Conservation (phyloP, 2,329 filamentous ascomycete species). For the Alternaria metachromatica region DNA sequence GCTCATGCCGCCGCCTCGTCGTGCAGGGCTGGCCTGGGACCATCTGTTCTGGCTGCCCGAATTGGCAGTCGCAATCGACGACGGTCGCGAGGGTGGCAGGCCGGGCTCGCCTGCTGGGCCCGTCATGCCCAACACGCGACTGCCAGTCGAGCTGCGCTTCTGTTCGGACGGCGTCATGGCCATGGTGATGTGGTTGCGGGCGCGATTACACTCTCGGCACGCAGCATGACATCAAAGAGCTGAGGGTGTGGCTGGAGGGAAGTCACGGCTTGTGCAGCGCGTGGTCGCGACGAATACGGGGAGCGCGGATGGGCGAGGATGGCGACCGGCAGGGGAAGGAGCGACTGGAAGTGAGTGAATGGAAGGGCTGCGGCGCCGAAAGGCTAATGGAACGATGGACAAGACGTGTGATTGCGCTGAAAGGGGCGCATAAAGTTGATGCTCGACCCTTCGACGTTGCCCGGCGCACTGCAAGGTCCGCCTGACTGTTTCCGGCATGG, state of each 20-base stretch:
- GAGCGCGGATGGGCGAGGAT: slow-evolving; percentile 10
- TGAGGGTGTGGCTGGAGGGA: not conserved
- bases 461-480: slow-evolving; percentile 18
- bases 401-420: slow-evolving; percentile 13
- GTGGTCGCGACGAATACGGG: slow-evolving; percentile 1
- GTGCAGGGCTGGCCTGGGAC: slow-evolving; percentile 63
- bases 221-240: slow-evolving; percentile 42
- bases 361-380: slow-evolving; percentile 27
- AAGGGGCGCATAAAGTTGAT: slow-evolving; percentile 27
- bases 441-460: slow-evolving; percentile 5
- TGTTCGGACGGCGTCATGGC: slow-evolving; percentile 43
- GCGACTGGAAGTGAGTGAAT: slow-evolving; percentile 23
- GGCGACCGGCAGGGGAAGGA: slow-evolving; percentile 8
- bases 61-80: slow-evolving; percentile 49
- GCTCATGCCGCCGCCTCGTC: slow-evolving; percentile 56
- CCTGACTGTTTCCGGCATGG: slow-evolving; percentile 20
- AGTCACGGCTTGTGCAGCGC: not conserved
- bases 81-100: slow-evolving; percentile 56
- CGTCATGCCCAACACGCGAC: slow-evolving; percentile 49
- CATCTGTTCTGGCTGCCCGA: slow-evolving; percentile 56
- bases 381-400: slow-evolving; percentile 1
- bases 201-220: slow-evolving; percentile 25
- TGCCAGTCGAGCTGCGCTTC: slow-evolving; percentile 45
- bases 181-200: slow-evolving; percentile 37
- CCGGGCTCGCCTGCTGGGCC: slow-evolving; percentile 57